Evolutionary conservation across 225 moss, liverwort and hornwort genomes (phyloP), one percentile per base, ranked within the genome.

Genomic region (Anthoceros angustus): DNA sequence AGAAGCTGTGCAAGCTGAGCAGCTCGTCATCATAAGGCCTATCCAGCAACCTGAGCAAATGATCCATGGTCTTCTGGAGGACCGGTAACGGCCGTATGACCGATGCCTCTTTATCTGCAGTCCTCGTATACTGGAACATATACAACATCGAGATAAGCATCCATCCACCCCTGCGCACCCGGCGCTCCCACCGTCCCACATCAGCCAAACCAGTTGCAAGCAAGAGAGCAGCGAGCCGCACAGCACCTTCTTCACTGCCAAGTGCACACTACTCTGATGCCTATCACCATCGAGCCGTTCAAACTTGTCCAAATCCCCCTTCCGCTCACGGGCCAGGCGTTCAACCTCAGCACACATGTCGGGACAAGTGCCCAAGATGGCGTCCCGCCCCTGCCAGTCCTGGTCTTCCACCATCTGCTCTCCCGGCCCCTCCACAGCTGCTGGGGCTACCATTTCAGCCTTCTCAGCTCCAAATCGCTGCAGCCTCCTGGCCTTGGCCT

Each of bases 251-350:
- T 98, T 98, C 50, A 98, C 92, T 42, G 92, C 98, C 75, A 98
- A 74, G 46, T 83, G 77, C 73, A 80, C 71, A 41, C 89, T 76
- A 42, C 92, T 92, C 70, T 89, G 84, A 72, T 84, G 87, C 39
- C 92, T 85, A 41, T 87, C 87, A 74, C 98, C 92, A 74, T 86
- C 89, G 25, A 98, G 77, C 68, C 98, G 82, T 80, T 98, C 98
- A 71, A 98, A 98, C 74, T 75, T 89, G 73, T 98, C 98, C 26
- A 98, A 84, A 66, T 98, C 98, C 67, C 98, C 92, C 73, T 98
- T 98, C 68, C 92, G 87, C 73, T 98, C 92, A 39, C 98, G 86
- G 70, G 92, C 98, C 43, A 76, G 77, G 40, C 98, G 86, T 84
- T 98, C 98, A 42, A 63, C 69, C 79, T 92, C 98, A 89, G 76